Conservation (phyloP, 2,329 filamentous ascomycete species). For the Myriosclerotinia scirpicola region DNA sequence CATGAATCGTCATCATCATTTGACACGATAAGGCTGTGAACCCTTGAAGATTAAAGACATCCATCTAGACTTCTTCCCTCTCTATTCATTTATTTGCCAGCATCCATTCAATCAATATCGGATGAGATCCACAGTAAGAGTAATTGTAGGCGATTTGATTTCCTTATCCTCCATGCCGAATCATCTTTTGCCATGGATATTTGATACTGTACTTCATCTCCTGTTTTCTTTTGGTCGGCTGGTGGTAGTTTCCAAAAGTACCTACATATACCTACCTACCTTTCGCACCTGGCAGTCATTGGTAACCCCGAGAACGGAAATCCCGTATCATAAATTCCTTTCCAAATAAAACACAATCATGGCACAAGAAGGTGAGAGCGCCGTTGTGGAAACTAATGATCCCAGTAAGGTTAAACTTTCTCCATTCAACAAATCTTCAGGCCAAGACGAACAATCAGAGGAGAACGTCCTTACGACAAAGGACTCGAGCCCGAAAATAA, state of each 20-base stretch:
- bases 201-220: too few species aligned
- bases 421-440: conserved; percentile 21
- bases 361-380: conserved; percentile 24
- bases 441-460: background rate
- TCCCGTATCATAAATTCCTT: too few species aligned
- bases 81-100: background rate
- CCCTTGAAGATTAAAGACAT: conserved; percentile 1
- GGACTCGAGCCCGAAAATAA: conserved; percentile 3
- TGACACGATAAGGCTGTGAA: conserved; percentile 6
- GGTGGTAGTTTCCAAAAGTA: background rate
- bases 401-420: conserved; percentile 29
- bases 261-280: background rate
- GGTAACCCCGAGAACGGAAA: background rate
- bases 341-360: conserved; percentile 10
- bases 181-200: too few species aligned
- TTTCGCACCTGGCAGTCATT: background rate
- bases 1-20: conserved; percentile 7
- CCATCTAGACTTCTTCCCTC: background rate
- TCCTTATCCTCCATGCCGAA: too few species aligned
- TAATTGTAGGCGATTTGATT: too few species aligned
- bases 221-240: background rate
- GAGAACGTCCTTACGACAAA: background rate
- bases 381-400: conserved; percentile 30
- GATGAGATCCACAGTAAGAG: background rate
- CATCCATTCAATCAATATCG: background rate